These are phyloP conservation scores for Aspergillus sp. DNA, from an alignment of 2,329 filamentous ascomycete species.

Conservation along the genomic window DNA sequence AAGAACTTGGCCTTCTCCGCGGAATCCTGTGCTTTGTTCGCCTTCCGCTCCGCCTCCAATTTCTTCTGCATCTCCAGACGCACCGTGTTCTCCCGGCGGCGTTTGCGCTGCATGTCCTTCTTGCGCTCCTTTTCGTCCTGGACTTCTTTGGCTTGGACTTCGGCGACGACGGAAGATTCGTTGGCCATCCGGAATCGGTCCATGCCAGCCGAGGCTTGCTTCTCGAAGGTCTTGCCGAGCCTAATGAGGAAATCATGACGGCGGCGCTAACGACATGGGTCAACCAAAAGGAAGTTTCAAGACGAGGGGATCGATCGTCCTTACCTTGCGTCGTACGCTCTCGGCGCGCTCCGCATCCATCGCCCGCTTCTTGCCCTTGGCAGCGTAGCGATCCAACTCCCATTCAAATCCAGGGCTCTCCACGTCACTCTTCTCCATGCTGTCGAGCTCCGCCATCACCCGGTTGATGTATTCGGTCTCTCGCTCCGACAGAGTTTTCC, in stretches of 20 bases:
- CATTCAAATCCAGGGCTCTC: constrained; percentile 52
- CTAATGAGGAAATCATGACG: constrained; percentile 55
- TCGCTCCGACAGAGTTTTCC: constrained; percentile 53
- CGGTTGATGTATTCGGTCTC: constrained; percentile 69
- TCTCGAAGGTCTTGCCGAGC: constrained; percentile 59
- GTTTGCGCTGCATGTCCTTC: constrained; percentile 99
- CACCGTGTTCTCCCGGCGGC: constrained; percentile 89
- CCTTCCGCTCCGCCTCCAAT: constrained; percentile 72
- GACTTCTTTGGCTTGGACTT: constrained; percentile 86
- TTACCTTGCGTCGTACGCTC: constrained; percentile 59
- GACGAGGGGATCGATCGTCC: not conserved
- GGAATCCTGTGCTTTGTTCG: constrained; percentile 75
- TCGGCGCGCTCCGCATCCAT: constrained; percentile 65
- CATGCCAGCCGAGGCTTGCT: constrained; percentile 69
- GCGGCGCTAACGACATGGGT: constrained; percentile 52
- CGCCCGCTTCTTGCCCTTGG: constrained; percentile 63
- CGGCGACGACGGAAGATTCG: constrained; percentile 75
- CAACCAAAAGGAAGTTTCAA: not conserved
- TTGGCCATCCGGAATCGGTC: constrained; percentile 73
- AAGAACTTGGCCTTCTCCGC: constrained; percentile 76
- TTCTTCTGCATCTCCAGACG: constrained; percentile 86
- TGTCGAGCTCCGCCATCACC: constrained; percentile 59
- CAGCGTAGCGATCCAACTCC: constrained; percentile 54
- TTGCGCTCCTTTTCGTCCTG: constrained; percentile 97
- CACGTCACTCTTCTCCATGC: constrained; percentile 55